Percentiles rank a stretch among this genome's conserved stretches.
These are phyloP conservation scores for Posidonia australis DNA, from an alignment of 106 monocot species.

Conservation along the genomic window DNA sequence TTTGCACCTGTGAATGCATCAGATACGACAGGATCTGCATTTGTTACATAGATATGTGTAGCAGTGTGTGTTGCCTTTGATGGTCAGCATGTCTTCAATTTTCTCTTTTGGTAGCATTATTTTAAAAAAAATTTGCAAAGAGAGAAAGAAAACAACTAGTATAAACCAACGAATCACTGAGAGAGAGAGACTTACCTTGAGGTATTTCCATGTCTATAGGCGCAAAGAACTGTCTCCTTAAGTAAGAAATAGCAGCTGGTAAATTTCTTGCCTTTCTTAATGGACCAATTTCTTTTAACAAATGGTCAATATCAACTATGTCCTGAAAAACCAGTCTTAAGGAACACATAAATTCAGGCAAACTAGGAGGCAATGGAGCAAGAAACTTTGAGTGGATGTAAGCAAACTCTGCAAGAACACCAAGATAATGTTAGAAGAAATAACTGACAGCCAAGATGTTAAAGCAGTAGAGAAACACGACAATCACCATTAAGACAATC, in stretches of 20 bases:
- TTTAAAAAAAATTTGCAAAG: too few species aligned
- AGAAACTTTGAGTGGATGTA: conserved; percentile 54
- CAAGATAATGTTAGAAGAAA: background rate
- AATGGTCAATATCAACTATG: conserved; percentile 66
- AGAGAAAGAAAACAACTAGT: too few species aligned
- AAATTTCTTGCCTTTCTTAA: conserved; percentile 63
- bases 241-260: conserved; percentile 42
- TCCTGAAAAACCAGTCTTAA: conserved; percentile 59
- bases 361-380: conserved; percentile 52
- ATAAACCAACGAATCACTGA: too few species aligned
- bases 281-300: conserved; percentile 57
- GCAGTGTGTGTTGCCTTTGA: too few species aligned
- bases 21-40: too few species aligned
- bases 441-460: background rate
- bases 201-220: conserved; percentile 62
- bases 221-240: conserved; percentile 52
- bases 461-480: background rate
- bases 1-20: too few species aligned
- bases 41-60: too few species aligned
- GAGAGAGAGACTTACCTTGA: conserved; percentile 1
- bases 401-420: conserved; percentile 17
- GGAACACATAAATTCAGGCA: conserved; percentile 72
- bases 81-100: too few species aligned
- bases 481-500: conserved; percentile 66
- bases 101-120: too few species aligned